Conservation (phyloP, 2,329 filamentous ascomycete species). For the Colletotrichum shisoi region DNA sequence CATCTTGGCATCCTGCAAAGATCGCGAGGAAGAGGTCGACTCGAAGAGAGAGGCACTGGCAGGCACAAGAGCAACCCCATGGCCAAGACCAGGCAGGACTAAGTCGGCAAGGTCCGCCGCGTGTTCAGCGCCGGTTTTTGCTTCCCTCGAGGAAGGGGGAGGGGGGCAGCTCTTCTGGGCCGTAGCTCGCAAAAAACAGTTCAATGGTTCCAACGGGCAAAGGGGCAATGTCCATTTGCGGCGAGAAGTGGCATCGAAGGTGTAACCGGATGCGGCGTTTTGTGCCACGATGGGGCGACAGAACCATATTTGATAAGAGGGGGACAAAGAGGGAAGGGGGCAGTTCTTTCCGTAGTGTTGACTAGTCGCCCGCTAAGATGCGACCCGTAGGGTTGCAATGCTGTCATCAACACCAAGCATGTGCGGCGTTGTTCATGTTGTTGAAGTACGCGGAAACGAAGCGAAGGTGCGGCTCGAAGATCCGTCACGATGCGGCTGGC, state of each 20-base stretch:
- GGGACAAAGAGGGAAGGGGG: too few relatives aligned
- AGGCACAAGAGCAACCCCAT: not conserved
- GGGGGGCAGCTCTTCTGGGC: not conserved
- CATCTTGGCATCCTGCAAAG: too few relatives aligned
- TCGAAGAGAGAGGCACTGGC: not conserved
- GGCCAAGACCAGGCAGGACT: slow-evolving; percentile 10
- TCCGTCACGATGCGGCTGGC: not conserved
- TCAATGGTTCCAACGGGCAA: slow-evolving; percentile 28
- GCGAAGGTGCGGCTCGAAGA: not conserved
- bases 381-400: slow-evolving; percentile 12
- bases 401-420: slow-evolving; percentile 8
- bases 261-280: slow-evolving; percentile 30
- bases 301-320: not conserved
- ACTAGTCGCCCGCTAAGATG: slow-evolving; percentile 10
- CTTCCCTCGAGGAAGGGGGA: not conserved
- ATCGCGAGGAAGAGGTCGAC: slow-evolving; percentile 7
- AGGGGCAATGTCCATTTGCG: slow-evolving; percentile 16
- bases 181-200: slow-evolving; percentile 5
- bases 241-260: slow-evolving; percentile 10
- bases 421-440: not conserved
- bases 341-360: not conserved
- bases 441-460: slow-evolving; percentile 14
- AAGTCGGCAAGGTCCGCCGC: slow-evolving; percentile 27
- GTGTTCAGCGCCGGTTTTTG: slow-evolving; percentile 14
- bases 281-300: not conserved